These are phyloP conservation scores for Elongisporangium prolatum DNA, from an alignment of 352 stramenopile genomes.

Conservation along the genomic window DNA sequence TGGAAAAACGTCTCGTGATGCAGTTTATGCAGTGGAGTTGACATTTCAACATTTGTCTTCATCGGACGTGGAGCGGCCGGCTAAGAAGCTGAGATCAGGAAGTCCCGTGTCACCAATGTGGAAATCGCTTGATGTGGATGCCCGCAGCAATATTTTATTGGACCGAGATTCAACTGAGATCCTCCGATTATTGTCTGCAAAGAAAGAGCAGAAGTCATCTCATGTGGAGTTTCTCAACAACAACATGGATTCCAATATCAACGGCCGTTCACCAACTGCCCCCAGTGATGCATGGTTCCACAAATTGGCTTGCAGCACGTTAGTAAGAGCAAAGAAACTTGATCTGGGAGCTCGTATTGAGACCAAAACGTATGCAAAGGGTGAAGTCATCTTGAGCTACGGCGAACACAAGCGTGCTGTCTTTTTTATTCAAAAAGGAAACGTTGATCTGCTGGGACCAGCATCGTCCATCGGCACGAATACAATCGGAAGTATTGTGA, in stretches of 20 bases:
- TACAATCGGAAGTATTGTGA: constrained; percentile 21
- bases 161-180: constrained; percentile 47
- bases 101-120: constrained; percentile 11
- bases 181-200: constrained; percentile 19
- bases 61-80: neutral
- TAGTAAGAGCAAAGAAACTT: constrained; percentile 8
- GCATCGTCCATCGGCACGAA: constrained; percentile 33
- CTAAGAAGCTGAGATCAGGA: neutral
- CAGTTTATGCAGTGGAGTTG: constrained; percentile 22
- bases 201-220: constrained; percentile 11
- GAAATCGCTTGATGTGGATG: constrained; percentile 22
- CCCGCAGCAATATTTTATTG: constrained; percentile 32
- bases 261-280: neutral
- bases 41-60: constrained; percentile 6
- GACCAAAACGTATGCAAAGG: constrained; percentile 18
- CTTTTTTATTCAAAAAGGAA: constrained; percentile 41
- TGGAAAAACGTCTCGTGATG: constrained; percentile 6
- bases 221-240: constrained; percentile 52
- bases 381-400: constrained; percentile 34
- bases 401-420: constrained; percentile 33
- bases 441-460: constrained; percentile 39
- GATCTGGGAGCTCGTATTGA: constrained; percentile 8
- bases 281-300: constrained; percentile 14
- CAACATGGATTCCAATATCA: constrained; percentile 1
- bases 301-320: constrained; percentile 15